phyloP scores from a whole-genome alignment of 768 basidiomycete species.

The Podaxis sp. region DNA sequence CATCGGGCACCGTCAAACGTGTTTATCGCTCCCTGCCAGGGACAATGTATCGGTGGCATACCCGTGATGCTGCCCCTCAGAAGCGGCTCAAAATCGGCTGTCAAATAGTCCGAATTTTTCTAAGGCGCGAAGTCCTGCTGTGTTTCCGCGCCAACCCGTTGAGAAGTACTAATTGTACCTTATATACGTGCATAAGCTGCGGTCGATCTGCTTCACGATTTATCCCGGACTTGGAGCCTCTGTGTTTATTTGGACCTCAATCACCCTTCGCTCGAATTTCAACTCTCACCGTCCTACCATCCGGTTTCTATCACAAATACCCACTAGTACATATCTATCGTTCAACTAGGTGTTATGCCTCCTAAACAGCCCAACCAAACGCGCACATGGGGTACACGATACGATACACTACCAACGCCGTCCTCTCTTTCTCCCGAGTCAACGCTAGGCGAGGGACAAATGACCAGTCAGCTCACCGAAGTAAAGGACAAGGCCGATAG shows the following conservation, averaged over 20 bases:
- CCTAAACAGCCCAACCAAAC: slow-evolving; percentile 35
- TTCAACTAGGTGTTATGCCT: slow-evolving; percentile 37
- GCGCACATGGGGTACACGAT: slow-evolving; percentile 71
- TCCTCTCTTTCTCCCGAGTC: slow-evolving; percentile 40
- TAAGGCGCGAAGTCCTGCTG: not conserved
- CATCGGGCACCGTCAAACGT: slow-evolving; percentile 48
- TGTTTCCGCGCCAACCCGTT: not conserved
- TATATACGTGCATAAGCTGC: not conserved
- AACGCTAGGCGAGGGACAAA: slow-evolving; percentile 18
- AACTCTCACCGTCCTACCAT: slow-evolving; percentile 15
- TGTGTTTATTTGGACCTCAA: slow-evolving; percentile 3
- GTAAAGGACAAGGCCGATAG: slow-evolving; percentile 40
- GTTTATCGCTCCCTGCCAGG: not conserved
- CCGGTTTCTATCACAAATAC: slow-evolving; percentile 18
- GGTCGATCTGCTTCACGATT: not conserved
- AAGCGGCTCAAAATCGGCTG: not conserved
- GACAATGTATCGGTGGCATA: slow-evolving; percentile 7
- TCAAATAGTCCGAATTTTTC: not conserved
- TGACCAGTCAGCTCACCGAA: slow-evolving; percentile 16
- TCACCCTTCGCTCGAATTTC: slow-evolving; percentile 6
- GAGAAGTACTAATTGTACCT: not conserved
- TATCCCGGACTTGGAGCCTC: slow-evolving; percentile 6
- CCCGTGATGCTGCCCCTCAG: not conserved
- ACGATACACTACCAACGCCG: slow-evolving; percentile 58
- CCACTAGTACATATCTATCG: slow-evolving; percentile 17